These are phyloP conservation scores for Nepenthes alata DNA, from an alignment of 179 eudicot genomes.

Conservation along the genomic window DNA sequence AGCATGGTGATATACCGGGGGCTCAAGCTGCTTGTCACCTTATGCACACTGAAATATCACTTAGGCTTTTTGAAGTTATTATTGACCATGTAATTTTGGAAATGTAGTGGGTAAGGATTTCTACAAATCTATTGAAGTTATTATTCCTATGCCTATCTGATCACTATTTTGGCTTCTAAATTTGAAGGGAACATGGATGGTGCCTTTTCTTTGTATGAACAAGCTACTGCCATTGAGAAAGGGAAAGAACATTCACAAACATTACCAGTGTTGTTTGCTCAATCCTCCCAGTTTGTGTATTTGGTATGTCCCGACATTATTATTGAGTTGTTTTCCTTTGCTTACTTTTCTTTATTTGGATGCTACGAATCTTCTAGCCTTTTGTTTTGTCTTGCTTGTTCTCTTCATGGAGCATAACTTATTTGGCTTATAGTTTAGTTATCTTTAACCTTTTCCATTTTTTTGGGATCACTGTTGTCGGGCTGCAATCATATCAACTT, in stretches of 20 bases:
- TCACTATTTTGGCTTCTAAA: not conserved
- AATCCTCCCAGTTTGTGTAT: conserved; percentile 70
- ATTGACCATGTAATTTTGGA: conserved; percentile 95
- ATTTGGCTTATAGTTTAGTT: too few species aligned
- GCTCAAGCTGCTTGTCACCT: conserved; percentile 93
- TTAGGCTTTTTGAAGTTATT: conserved; percentile 89
- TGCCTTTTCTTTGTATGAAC: conserved; percentile 80
- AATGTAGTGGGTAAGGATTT: conserved; percentile 23
- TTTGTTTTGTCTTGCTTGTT: too few species aligned
- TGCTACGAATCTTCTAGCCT: too few species aligned
- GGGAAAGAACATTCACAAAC: conserved; percentile 93
- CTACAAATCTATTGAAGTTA: not conserved
- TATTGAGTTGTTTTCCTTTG: not conserved
- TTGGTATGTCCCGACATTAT: conserved; percentile 31
- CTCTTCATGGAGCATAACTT: too few species aligned
- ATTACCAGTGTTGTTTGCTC: conserved; percentile 74
- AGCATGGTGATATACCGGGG: conserved; percentile 58
- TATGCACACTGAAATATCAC: conserved; percentile 81
- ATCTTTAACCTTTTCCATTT: too few species aligned
- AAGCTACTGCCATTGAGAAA: conserved; percentile 91
- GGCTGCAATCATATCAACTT: too few species aligned
- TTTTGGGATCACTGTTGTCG: too few species aligned
- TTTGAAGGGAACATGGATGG: conserved; percentile 71
- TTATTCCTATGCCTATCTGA: not conserved
- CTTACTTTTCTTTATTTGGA: not conserved